A percentile compares a stretch with the other conserved stretches of the same genome.
Conservation (phyloP, 2,329 filamentous ascomycete genomes). For the Fusarium verrucosum region DNA sequence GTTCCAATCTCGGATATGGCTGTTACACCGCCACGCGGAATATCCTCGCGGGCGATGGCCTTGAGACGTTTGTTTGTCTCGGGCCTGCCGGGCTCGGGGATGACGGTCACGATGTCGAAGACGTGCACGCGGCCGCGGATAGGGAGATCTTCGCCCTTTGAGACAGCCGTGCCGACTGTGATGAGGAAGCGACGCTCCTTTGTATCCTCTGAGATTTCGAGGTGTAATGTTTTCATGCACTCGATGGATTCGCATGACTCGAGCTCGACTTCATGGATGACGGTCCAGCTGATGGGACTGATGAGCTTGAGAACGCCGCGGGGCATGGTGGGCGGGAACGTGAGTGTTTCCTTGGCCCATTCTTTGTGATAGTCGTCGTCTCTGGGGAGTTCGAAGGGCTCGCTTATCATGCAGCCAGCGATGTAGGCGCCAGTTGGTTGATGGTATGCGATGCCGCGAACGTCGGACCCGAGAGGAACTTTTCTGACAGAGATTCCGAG, state of each 20-base stretch:
- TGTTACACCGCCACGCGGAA: conserved; percentile 90
- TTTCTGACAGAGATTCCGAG: conserved; percentile 80
- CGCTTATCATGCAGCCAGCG: conserved; percentile 72
- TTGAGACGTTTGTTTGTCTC: conserved; percentile 89
- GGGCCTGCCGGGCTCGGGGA: conserved; percentile 84
- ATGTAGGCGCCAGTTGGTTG: conserved; percentile 78
- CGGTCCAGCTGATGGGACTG: conserved; percentile 77
- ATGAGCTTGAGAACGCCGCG: conserved; percentile 81
- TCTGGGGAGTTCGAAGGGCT: conserved; percentile 83
- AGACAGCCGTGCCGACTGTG: conserved; percentile 83
- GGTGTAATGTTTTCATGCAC: conserved; percentile 81
- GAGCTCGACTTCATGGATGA: conserved; percentile 79
- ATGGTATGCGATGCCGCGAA: conserved; percentile 80
- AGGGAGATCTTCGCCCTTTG: conserved; percentile 90
- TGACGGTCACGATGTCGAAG: conserved; percentile 90
- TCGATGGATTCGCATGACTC: conserved; percentile 81
- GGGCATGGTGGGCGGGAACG: conserved; percentile 72
- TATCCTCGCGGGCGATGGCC: conserved; percentile 86
- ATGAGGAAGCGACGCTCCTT: conserved; percentile 86
- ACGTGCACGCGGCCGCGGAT: conserved; percentile 87
- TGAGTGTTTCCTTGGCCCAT: conserved; percentile 76
- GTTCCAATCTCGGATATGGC: conserved; percentile 84
- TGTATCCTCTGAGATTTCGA: conserved; percentile 91
- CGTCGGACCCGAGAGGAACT: conserved; percentile 73
- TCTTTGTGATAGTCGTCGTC: conserved; percentile 86